Percentiles rank a stretch among this genome's conserved stretches.
These are phyloP conservation scores for Penicillium antarcticum DNA, from an alignment of 495 filamentous ascomycete species.

Conservation along the genomic window DNA sequence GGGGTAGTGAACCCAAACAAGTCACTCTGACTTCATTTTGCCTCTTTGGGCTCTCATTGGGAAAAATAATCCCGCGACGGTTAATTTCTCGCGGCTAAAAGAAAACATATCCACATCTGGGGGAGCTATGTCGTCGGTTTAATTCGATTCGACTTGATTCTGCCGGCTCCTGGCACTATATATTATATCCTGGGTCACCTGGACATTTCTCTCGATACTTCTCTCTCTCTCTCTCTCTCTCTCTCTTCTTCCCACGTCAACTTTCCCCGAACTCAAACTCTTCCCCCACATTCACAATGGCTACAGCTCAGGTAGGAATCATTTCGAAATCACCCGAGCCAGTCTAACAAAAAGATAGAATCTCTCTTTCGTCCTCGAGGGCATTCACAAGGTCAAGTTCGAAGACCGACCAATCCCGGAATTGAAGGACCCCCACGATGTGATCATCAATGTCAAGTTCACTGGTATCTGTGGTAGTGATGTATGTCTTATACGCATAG, in stretches of 20 bases:
- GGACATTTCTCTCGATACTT: background rate
- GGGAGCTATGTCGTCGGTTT: slow-evolving; percentile 3
- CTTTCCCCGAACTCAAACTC: background rate
- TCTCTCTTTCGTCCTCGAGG: slow-evolving; percentile 81
- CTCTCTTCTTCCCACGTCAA: background rate
- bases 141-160: background rate
- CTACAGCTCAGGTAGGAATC: slow-evolving; percentile 23
- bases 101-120: background rate
- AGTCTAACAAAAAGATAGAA: slow-evolving; percentile 53
- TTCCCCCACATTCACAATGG: slow-evolving; percentile 8
- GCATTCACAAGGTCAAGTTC: slow-evolving; percentile 65
- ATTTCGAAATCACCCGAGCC: background rate
- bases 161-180: background rate
- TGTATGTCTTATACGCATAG: slow-evolving; percentile 39
- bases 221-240: background rate
- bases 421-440: slow-evolving; percentile 65
- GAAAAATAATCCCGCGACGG: slow-evolving; percentile 1
- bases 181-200: background rate
- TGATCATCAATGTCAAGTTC: slow-evolving; percentile 77
- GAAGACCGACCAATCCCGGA: slow-evolving; percentile 73
- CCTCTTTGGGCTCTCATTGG: background rate
- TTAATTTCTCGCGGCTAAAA: slow-evolving; percentile 28
- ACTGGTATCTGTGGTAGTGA: slow-evolving; percentile 91
- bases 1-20: no score
- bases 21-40: background rate